Evolutionary conservation across 768 basidiomycete species (phyloP).

Genomic region (Dictyophora rubrovolvata): DNA sequence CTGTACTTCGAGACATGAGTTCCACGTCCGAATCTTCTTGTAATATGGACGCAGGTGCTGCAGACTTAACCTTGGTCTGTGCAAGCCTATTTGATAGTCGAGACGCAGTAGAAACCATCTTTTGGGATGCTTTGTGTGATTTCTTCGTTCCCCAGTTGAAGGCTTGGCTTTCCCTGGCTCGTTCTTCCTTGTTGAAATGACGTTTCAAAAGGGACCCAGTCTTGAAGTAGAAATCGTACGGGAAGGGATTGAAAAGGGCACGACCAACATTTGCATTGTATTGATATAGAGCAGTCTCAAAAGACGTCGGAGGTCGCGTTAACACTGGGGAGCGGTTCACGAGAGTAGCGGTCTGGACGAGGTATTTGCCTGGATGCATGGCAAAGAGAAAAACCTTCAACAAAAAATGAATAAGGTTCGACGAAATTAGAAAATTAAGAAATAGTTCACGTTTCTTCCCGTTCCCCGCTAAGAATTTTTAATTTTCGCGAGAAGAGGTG

Average conservation of each 20-base stretch:
- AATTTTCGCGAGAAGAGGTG: neutral
- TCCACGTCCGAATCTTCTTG: slow-evolving; percentile 48
- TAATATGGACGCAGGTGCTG: slow-evolving; percentile 12
- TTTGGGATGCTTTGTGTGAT: slow-evolving; percentile 37
- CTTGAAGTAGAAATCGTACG: slow-evolving; percentile 89
- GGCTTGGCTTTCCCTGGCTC: slow-evolving; percentile 55
- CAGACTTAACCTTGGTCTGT: slow-evolving; percentile 38
- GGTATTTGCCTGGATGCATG: slow-evolving; percentile 1
- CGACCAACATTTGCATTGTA: slow-evolving; percentile 80
- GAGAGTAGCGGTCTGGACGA: slow-evolving; percentile 41
- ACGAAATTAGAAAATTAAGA: too few relatives aligned
- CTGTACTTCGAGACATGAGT: slow-evolving; percentile 48
- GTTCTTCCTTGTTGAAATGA: slow-evolving; percentile 69
- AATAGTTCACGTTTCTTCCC: too few relatives aligned
- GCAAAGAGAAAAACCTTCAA: too few relatives aligned
- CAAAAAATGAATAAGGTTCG: too few relatives aligned
- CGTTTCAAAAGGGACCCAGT: slow-evolving; percentile 78
- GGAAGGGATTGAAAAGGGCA: slow-evolving; percentile 80
- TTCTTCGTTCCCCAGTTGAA: slow-evolving; percentile 48
- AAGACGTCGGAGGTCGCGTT: slow-evolving; percentile 57
- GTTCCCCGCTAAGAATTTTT: neutral
- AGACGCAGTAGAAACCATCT: slow-evolving; percentile 29
- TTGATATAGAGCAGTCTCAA: slow-evolving; percentile 73
- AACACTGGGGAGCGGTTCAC: slow-evolving; percentile 71
- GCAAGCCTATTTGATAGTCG: slow-evolving; percentile 45